Percentiles rank a stretch among this genome's conserved stretches.
phyloP scores from a whole-genome alignment of 2,329 filamentous ascomycete species.

The Neofusicoccum umdonicola region DNA sequence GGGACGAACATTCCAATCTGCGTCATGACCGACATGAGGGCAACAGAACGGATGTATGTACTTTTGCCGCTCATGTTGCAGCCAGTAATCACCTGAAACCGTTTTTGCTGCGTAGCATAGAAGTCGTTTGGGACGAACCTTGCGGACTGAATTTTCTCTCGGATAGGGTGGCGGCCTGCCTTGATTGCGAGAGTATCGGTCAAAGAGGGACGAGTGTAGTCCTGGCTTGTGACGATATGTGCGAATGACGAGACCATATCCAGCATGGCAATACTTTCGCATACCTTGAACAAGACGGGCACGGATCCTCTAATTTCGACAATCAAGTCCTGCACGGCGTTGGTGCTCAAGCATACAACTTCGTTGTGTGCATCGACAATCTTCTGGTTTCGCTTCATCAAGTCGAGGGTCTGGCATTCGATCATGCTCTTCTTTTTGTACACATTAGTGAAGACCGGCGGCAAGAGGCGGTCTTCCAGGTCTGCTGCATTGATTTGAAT shows the following conservation, averaged over 20 bases:
- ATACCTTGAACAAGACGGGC: slow-evolving; percentile 74
- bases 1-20: slow-evolving; percentile 92
- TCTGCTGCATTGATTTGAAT: slow-evolving; percentile 64
- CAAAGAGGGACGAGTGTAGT: slow-evolving; percentile 69
- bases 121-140: slow-evolving; percentile 87
- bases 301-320: slow-evolving; percentile 69
- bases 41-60: slow-evolving; percentile 85
- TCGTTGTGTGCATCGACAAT: slow-evolving; percentile 81
- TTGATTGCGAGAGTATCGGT: slow-evolving; percentile 69
- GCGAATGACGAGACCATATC: slow-evolving; percentile 63
- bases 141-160: slow-evolving; percentile 67
- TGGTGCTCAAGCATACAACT: slow-evolving; percentile 78
- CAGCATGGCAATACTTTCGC: slow-evolving; percentile 79
- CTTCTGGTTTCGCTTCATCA: slow-evolving; percentile 72
- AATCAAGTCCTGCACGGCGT: slow-evolving; percentile 69
- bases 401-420: slow-evolving; percentile 81
- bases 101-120: slow-evolving; percentile 73
- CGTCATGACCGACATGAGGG: slow-evolving; percentile 86
- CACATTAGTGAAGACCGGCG: slow-evolving; percentile 73
- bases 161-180: slow-evolving; percentile 72
- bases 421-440: slow-evolving; percentile 70
- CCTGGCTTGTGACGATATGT: slow-evolving; percentile 65
- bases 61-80: slow-evolving; percentile 98
- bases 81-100: slow-evolving; percentile 91
- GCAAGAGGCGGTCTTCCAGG: slow-evolving; percentile 59